These are phyloP conservation scores for Prillingera fragicola DNA, from an alignment of 1,284 basidiomycete species.

Conservation along the genomic window DNA sequence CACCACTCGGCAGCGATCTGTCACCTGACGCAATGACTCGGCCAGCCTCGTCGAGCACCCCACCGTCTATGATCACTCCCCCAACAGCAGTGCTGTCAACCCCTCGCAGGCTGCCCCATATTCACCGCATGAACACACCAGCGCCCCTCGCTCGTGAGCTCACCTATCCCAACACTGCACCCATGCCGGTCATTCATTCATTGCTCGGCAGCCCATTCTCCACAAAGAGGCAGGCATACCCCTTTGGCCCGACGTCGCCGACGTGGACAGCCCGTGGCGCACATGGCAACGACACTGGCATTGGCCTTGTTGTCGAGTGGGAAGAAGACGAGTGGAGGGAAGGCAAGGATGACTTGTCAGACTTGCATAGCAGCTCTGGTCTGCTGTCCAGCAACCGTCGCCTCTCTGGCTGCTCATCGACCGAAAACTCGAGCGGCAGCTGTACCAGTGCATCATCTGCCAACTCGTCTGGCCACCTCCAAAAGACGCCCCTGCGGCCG, in stretches of 20 bases:
- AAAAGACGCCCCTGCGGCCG: slow-evolving; percentile 18
- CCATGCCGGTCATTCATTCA: slow-evolving; percentile 30
- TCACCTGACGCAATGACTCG: slow-evolving; percentile 9
- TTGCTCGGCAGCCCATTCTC: slow-evolving; percentile 40
- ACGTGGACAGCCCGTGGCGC: not conserved
- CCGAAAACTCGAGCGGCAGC: slow-evolving; percentile 36
- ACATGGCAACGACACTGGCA: not conserved
- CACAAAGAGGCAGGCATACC: slow-evolving; percentile 18
- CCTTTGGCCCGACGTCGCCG: slow-evolving; percentile 1
- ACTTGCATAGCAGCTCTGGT: not conserved
- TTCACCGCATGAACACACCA: slow-evolving; percentile 8
- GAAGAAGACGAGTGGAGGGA: slow-evolving; percentile 5
- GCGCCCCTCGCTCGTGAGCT: slow-evolving; percentile 12
- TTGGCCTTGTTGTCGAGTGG: not conserved
- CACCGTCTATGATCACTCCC: slow-evolving; percentile 7
- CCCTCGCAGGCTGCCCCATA: slow-evolving; percentile 4
- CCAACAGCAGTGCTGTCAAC: slow-evolving; percentile 7
- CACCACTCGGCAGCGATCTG: slow-evolving; percentile 9
- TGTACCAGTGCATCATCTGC: slow-evolving; percentile 35
- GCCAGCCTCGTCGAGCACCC: slow-evolving; percentile 10
- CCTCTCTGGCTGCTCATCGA: slow-evolving; percentile 20
- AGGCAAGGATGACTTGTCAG: slow-evolving; percentile 2
- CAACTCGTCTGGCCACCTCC: slow-evolving; percentile 25
- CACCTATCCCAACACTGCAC: slow-evolving; percentile 28
- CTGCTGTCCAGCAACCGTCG: not conserved